A percentile compares a stretch with the other conserved stretches of the same genome.
These are phyloP conservation scores for Diaporthe nobilis DNA, from an alignment of 2,329 filamentous ascomycete species.

Conservation along the genomic window DNA sequence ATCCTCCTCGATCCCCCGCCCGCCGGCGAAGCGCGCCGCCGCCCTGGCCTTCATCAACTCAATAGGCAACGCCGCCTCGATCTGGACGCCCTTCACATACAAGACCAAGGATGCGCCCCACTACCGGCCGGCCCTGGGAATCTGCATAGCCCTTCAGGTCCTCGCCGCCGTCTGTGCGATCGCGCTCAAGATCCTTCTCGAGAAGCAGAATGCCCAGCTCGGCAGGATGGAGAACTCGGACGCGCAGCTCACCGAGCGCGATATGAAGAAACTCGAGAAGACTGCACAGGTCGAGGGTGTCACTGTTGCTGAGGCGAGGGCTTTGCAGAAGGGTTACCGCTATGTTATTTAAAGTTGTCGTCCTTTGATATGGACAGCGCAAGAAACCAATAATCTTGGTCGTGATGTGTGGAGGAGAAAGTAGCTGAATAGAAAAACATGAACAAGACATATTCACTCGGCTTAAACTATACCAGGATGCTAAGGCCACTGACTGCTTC, in stretches of 20 bases:
- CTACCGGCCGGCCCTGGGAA: constrained; percentile 57
- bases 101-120: constrained; percentile 53
- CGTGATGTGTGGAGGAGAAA: background rate
- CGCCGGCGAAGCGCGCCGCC: constrained; percentile 68
- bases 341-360: constrained; percentile 59
- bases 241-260: constrained; percentile 59
- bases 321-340: constrained; percentile 68
- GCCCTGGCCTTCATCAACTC: constrained; percentile 69
- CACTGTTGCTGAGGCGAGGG: constrained; percentile 62
- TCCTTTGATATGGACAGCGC: background rate
- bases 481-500: background rate
- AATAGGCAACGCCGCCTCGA: constrained; percentile 65
- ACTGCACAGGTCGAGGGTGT: constrained; percentile 67
- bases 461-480: background rate
- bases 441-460: background rate
- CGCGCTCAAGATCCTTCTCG: constrained; percentile 54
- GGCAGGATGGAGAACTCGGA: constrained; percentile 65
- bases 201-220: constrained; percentile 60
- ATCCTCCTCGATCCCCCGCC: constrained; percentile 63
- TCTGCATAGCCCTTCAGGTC: constrained; percentile 55
- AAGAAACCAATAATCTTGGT: background rate
- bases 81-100: constrained; percentile 67
- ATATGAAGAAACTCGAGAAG: constrained; percentile 61
- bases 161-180: constrained; percentile 54
- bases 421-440: background rate